Evolutionary conservation across 164 flowering plant genomes (phyloP).

Genomic region (Umbilicus rupestris): DNA sequence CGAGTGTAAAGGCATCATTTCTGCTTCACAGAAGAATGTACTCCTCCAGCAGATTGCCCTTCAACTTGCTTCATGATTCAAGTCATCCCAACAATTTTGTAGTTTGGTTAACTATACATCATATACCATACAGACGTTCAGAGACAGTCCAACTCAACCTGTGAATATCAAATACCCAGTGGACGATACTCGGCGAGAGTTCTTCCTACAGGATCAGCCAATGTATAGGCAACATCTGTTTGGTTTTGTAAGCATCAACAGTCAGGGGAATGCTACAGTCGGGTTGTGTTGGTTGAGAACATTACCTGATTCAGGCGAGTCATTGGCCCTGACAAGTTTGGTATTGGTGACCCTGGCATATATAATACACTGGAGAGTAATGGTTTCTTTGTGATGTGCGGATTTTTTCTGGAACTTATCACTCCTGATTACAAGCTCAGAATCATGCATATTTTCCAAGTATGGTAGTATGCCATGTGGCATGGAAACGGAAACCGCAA

Average conservation of each 20-base stretch:
- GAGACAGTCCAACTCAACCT: not conserved
- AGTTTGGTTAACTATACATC: not conserved
- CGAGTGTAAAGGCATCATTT: conserved; percentile 54
- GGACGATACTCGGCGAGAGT: not conserved
- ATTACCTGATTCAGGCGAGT: not conserved
- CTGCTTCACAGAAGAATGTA: conserved; percentile 51
- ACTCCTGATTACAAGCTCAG: too few relatives aligned
- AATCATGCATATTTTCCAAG: too few relatives aligned
- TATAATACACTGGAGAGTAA: too few relatives aligned
- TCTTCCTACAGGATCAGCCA: not conserved
- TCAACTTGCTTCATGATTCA: conserved; percentile 35
- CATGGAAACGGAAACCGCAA: too few relatives aligned
- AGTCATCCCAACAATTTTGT: not conserved
- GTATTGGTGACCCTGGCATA: not conserved
- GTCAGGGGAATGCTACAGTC: not conserved
- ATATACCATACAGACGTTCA: not conserved
- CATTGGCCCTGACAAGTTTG: not conserved
- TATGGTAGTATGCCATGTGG: too few relatives aligned
- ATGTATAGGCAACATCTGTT: not conserved
- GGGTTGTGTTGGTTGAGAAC: not conserved
- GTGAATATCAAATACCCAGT: not conserved
- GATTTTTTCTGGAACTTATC: too few relatives aligned
- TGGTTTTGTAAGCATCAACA: not conserved
- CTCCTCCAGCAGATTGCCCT: conserved; percentile 69
- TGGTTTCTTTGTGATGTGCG: too few relatives aligned